phyloP scores from a whole-genome alignment of 495 filamentous ascomycete genomes.

The Neurospora sp. region DNA sequence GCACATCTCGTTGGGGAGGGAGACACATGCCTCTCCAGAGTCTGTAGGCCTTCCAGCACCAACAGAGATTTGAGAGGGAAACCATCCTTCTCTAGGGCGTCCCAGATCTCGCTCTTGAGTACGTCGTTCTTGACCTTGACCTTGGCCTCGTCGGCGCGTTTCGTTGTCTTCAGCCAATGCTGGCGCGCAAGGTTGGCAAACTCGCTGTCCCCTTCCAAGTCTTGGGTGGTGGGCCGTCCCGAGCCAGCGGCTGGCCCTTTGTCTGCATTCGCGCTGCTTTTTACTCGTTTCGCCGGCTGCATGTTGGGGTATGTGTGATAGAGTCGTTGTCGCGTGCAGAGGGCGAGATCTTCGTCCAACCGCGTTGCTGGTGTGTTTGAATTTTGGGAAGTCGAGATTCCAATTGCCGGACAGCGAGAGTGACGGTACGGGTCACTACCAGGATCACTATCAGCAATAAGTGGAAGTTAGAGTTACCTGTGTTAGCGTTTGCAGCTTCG shows the following conservation, averaged over 20 bases:
- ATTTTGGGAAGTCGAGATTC: not conserved
- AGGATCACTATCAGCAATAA: not conserved
- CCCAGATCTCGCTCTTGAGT: slow-evolving; percentile 85
- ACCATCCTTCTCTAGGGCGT: slow-evolving; percentile 66
- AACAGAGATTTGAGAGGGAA: slow-evolving; percentile 72
- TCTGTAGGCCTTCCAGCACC: slow-evolving; percentile 79
- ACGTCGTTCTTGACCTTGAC: slow-evolving; percentile 76
- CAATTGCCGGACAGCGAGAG: not conserved
- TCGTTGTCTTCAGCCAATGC: slow-evolving; percentile 61
- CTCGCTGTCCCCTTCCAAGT: slow-evolving; percentile 62
- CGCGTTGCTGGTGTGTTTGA: not conserved
- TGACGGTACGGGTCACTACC: not conserved
- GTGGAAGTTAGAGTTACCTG: not conserved
- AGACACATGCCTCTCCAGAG: slow-evolving; percentile 64
- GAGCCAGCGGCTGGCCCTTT: slow-evolving; percentile 21
- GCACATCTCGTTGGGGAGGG: not conserved
- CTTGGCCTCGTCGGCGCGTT: slow-evolving; percentile 39
- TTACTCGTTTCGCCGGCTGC: slow-evolving; percentile 40
- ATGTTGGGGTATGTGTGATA: slow-evolving; percentile 15
- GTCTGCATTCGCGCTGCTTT: slow-evolving; percentile 30
- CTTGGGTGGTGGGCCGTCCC: slow-evolving; percentile 30
- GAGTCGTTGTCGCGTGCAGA: slow-evolving; percentile 10
- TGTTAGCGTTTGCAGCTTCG: not conserved
- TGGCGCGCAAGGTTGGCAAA: slow-evolving; percentile 75
- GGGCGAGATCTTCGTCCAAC: slow-evolving; percentile 1